Conservation (phyloP, 164 flowering plant species). For the Umbilicus rupestris region DNA sequence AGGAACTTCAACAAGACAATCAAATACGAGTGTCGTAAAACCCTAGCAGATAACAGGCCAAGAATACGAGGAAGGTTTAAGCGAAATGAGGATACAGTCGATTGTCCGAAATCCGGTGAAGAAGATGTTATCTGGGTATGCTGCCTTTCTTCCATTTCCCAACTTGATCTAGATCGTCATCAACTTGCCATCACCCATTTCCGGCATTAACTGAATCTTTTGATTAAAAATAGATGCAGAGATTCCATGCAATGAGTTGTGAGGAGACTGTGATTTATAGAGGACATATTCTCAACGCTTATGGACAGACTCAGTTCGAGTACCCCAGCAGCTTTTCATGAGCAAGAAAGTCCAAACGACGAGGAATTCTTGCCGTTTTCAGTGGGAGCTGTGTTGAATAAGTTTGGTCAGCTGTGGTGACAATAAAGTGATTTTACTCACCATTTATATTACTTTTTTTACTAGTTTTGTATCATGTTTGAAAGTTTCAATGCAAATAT, state of each 20-base stretch:
- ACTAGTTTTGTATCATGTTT: not conserved
- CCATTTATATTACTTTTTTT: too few relatives aligned
- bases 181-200: not conserved
- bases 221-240: conserved; percentile 44
- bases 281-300: conserved; percentile 16
- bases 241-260: conserved; percentile 26
- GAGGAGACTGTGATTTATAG: conserved; percentile 10
- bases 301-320: conserved; percentile 23
- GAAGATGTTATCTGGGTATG: conserved; percentile 67
- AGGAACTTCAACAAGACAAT: conserved; percentile 77
- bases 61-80: conserved; percentile 86
- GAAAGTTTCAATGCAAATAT: too few relatives aligned
- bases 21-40: conserved; percentile 86
- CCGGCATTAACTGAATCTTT: not conserved
- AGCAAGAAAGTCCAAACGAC: not conserved
- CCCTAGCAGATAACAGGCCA: conserved; percentile 78
- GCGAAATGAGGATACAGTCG: conserved; percentile 54
- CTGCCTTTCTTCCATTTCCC: not conserved
- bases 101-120: conserved; percentile 37
- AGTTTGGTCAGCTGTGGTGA: not conserved
- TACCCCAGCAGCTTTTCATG: conserved; percentile 18
- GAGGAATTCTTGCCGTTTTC: not conserved
- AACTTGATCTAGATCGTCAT: too few relatives aligned
- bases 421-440: not conserved
- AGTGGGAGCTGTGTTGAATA: not conserved